A percentile compares a stretch with the other conserved stretches of the same genome.
phyloP scores from a whole-genome alignment of 257 asterid species.

The Capsicum rhomboideum region DNA sequence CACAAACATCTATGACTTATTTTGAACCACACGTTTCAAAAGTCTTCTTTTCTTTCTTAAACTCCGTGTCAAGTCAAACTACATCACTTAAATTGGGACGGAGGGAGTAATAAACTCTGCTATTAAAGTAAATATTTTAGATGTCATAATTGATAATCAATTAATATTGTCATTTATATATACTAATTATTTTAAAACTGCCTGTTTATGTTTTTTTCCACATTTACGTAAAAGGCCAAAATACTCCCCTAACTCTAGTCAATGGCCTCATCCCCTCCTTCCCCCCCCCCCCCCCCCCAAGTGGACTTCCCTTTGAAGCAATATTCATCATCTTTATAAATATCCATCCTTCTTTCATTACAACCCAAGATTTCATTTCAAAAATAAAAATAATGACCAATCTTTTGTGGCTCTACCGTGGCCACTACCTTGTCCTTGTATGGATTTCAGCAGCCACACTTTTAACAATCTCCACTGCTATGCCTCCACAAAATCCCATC shows the following conservation, averaged over 20 bases:
- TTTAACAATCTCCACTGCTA: conserved; percentile 15
- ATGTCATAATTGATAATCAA: too few species aligned
- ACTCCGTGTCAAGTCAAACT: too few species aligned
- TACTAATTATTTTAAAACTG: too few species aligned
- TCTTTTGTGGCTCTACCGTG: neutral
- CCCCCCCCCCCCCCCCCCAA: neutral
- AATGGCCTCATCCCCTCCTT: too few species aligned
- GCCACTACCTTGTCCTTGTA: conserved; percentile 1
- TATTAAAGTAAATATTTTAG: too few species aligned
- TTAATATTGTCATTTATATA: too few species aligned
- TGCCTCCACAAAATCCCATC: conserved; percentile 68
- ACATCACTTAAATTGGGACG: too few species aligned
- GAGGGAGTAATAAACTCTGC: too few species aligned
- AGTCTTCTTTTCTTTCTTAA: too few species aligned
- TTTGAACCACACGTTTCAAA: too few species aligned
- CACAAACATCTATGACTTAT: too few species aligned
- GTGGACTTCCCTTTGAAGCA: conserved; percentile 31
- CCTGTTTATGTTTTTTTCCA: too few species aligned
- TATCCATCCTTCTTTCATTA: neutral
- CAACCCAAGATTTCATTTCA: neutral
- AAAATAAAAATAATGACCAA: conserved; percentile 3
- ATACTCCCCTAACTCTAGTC: neutral
- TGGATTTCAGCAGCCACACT: neutral
- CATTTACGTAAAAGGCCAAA: neutral
- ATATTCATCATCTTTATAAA: neutral